These are phyloP conservation scores for Fusarium floridanum DNA, from an alignment of 2,329 filamentous ascomycete genomes.

Conservation along the genomic window DNA sequence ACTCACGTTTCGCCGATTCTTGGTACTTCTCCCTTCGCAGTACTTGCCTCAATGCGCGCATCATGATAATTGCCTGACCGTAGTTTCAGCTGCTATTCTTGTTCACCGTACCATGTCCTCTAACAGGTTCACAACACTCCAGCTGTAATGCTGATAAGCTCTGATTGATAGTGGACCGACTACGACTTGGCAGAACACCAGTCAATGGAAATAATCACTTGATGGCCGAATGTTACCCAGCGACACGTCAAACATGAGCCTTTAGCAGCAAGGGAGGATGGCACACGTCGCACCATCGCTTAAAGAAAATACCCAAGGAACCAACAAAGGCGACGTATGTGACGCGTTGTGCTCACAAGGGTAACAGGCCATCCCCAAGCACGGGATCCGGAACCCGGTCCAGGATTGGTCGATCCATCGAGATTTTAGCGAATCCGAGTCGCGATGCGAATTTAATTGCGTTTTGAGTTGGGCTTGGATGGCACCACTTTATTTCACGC, in stretches of 20 bases:
- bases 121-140: neutral
- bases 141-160: neutral
- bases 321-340: neutral
- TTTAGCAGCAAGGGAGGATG: no score
- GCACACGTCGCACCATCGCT: neutral
- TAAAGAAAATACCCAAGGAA: neutral
- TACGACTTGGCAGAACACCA: neutral
- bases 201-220: neutral
- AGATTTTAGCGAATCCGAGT: neutral
- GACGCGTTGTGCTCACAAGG: neutral
- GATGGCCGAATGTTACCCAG: neutral
- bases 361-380: neutral
- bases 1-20: neutral
- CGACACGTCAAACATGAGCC: neutral
- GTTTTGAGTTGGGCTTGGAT: conserved; percentile 7
- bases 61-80: neutral
- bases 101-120: neutral
- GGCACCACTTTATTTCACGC: conserved; percentile 14
- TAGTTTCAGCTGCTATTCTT: neutral
- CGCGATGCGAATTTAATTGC: neutral
- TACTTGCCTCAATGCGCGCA: neutral
- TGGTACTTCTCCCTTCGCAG: neutral
- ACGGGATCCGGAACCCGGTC: neutral
- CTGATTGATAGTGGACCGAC: neutral
- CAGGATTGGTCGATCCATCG: conserved; percentile 6